These are phyloP conservation scores for Taphrina populina DNA, from an alignment of 1,139 yeast genomes.

Conservation along the genomic window DNA sequence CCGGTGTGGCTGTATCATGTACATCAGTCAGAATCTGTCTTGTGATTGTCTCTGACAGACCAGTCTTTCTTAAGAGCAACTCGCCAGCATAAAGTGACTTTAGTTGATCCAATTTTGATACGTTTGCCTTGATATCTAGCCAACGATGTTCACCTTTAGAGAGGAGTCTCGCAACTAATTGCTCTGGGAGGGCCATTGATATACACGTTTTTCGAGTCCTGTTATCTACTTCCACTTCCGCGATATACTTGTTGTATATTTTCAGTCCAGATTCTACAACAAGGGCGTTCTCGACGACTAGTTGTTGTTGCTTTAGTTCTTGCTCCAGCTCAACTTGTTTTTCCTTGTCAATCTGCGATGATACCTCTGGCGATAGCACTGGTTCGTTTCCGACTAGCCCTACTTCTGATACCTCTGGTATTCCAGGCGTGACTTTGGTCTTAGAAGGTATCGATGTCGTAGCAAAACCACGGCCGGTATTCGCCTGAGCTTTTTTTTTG, in stretches of 20 bases:
- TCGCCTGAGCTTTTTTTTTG: constrained; percentile 22
- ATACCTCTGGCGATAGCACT: background rate
- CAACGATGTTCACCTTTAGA: too few relatives aligned
- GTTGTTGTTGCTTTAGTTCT: background rate
- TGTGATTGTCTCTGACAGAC: constrained; percentile 13
- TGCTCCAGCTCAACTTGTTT: background rate
- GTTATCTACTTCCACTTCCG: constrained; percentile 23
- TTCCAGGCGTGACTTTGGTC: constrained; percentile 5
- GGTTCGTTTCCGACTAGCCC: too few relatives aligned
- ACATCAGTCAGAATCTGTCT: background rate
- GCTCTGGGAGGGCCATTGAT: constrained; percentile 12
- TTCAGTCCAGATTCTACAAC: constrained; percentile 20
- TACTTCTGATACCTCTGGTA: too few relatives aligned
- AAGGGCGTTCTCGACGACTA: constrained; percentile 11
- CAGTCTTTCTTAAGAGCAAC: constrained; percentile 12
- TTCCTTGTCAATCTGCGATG: background rate
- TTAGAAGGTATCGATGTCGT: constrained; percentile 25
- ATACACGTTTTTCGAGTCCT: constrained; percentile 21
- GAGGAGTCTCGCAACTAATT: background rate
- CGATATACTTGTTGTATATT: background rate
- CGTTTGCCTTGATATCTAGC: too few relatives aligned
- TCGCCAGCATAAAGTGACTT: constrained; percentile 8
- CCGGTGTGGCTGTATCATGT: constrained; percentile 9
- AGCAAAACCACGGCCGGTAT: constrained; percentile 23
- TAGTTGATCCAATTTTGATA: background rate